A percentile compares a stretch with the other conserved stretches of the same genome.
Evolutionary conservation across 2,329 filamentous ascomycete species (phyloP).

Genomic region (Epichloe hybrida): DNA sequence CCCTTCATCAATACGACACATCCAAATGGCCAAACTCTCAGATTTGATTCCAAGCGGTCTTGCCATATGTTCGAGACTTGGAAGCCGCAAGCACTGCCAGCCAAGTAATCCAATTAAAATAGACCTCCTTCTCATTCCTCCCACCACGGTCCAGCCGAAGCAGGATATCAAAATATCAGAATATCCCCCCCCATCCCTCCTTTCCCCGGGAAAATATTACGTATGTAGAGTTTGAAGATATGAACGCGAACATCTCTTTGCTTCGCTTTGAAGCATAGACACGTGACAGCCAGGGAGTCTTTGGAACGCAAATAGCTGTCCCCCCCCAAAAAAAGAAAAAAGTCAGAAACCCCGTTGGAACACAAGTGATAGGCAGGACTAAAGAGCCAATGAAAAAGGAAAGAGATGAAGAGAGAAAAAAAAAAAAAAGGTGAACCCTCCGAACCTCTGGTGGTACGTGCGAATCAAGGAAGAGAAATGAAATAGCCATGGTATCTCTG

Average conservation of each 20-base stretch:
- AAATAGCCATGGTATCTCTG: conserved; percentile 25
- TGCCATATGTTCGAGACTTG: neutral
- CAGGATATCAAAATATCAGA: conserved; percentile 10
- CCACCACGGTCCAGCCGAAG: conserved; percentile 22
- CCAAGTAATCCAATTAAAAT: neutral
- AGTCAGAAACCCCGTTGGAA: neutral
- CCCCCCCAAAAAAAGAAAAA: neutral
- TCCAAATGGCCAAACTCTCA: conserved; percentile 2
- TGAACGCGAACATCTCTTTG: conserved; percentile 1
- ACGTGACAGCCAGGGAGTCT: neutral
- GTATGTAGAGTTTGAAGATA: conserved; percentile 6
- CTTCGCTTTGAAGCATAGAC: conserved; percentile 1
- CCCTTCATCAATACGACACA: conserved; percentile 3
- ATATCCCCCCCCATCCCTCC: neutral
- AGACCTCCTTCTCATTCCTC: neutral
- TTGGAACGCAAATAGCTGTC: neutral
- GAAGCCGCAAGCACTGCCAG: neutral
- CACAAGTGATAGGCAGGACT: conserved; percentile 1
- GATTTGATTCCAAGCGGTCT: neutral
- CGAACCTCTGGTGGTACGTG: conserved; percentile 10
- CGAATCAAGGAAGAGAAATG: conserved; percentile 17
- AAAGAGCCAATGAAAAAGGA: conserved; percentile 7
- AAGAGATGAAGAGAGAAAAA: neutral
- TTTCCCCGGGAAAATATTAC: conserved; percentile 9
- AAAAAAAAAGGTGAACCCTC: conserved; percentile 4